phyloP scores from a whole-genome alignment of 495 filamentous ascomycete genomes.

The Stereocaulon alpinum region DNA sequence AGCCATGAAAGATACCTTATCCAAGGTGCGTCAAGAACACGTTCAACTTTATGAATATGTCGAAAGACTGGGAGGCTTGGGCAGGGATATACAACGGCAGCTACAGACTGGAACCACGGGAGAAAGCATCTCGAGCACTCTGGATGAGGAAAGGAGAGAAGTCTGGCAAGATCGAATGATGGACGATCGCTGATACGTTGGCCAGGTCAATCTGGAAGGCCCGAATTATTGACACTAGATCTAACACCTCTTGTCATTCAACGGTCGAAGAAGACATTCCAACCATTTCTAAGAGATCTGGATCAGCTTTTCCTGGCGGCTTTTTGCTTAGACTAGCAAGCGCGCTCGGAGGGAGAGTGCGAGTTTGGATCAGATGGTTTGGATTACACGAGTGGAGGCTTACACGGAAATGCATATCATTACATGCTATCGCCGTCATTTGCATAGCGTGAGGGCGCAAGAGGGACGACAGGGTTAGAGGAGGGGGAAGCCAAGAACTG shows the following conservation, averaged over 20 bases:
- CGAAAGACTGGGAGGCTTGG: slow-evolving; percentile 1
- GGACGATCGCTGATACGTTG: neutral
- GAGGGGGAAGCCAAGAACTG: too few relatives aligned
- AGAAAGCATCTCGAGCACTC: neutral
- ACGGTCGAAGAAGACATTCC: too few relatives aligned
- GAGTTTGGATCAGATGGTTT: too few relatives aligned
- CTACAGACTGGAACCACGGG: neutral
- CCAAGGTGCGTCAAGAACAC: slow-evolving; percentile 6
- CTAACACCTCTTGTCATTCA: neutral
- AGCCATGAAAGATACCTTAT: slow-evolving; percentile 2
- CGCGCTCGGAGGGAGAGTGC: too few relatives aligned
- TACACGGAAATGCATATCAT: too few relatives aligned
- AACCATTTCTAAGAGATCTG: too few relatives aligned
- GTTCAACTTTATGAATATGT: slow-evolving; percentile 2
- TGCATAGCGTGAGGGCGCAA: too few relatives aligned
- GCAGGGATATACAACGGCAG: neutral
- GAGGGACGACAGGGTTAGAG: too few relatives aligned
- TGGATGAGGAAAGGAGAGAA: neutral
- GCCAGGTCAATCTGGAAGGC: neutral
- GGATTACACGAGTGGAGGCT: too few relatives aligned
- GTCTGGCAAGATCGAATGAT: neutral
- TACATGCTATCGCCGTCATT: too few relatives aligned
- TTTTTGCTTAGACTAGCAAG: too few relatives aligned
- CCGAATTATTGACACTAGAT: neutral
- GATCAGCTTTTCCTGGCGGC: too few relatives aligned